A percentile compares a stretch with the other conserved stretches of the same genome.
phyloP scores from a whole-genome alignment of 768 basidiomycete species.

The Panaeolus cyanescens region DNA sequence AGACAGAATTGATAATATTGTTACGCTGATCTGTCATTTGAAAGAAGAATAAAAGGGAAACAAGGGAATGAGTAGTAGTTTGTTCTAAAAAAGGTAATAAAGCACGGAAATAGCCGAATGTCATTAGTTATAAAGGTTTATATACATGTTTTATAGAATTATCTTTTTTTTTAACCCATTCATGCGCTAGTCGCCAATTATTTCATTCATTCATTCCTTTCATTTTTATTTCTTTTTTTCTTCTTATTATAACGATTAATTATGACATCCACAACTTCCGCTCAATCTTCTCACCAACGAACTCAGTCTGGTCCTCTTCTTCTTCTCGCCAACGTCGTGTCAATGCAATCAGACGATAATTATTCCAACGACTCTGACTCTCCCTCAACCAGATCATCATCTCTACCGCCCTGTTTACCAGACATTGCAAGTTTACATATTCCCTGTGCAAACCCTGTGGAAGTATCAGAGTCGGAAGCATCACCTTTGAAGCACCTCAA shows the following conservation, averaged over 20 bases:
- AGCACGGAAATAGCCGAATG: conserved; percentile 34
- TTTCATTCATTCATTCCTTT: conserved; percentile 12
- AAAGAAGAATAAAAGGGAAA: background rate
- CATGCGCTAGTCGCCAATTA: conserved; percentile 40
- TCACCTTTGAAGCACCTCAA: conserved; percentile 30
- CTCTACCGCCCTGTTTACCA: conserved; percentile 18
- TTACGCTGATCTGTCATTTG: conserved; percentile 55
- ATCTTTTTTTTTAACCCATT: conserved; percentile 17
- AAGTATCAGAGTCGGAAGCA: conserved; percentile 17
- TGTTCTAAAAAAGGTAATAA: conserved; percentile 25
- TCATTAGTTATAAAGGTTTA: conserved; percentile 16
- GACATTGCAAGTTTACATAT: conserved; percentile 29
- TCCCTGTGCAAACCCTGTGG: conserved; percentile 21
- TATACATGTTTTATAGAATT: conserved; percentile 25
- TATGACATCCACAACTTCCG: conserved; percentile 24
- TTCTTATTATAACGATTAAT: conserved; percentile 29
- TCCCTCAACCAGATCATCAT: conserved; percentile 7
- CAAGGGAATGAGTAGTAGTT: background rate
- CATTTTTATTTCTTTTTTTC: conserved; percentile 22
- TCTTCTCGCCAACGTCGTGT: conserved; percentile 37
- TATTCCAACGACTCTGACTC: background rate
- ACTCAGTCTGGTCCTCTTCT: conserved; percentile 32
- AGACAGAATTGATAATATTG: conserved; percentile 82
- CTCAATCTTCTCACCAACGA: conserved; percentile 11
- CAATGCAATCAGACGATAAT: conserved; percentile 2